Percentiles rank a stretch among this genome's conserved stretches.
These are phyloP conservation scores for Paramyrothecium roridum DNA, from an alignment of 2,329 filamentous ascomycete species.

Conservation along the genomic window DNA sequence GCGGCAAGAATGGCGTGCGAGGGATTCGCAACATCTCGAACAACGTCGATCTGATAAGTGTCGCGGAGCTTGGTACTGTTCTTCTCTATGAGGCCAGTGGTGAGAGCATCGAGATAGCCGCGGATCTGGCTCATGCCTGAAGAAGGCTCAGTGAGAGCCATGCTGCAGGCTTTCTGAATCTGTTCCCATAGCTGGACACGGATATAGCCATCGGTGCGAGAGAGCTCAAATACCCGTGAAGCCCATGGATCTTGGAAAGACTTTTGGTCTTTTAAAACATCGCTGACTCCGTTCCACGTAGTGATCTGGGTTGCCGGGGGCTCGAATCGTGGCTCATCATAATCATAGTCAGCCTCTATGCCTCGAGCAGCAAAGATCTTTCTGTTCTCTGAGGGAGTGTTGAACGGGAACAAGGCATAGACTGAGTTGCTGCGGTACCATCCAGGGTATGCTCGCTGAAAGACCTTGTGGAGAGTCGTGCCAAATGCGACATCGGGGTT, in stretches of 20 bases:
- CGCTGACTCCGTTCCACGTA: too few species aligned
- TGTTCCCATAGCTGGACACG: too few species aligned
- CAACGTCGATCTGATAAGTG: constrained; percentile 36
- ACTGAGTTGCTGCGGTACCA: constrained; percentile 39
- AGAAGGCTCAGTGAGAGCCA: too few species aligned
- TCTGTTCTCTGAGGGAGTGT: constrained; percentile 40
- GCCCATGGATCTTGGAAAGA: too few species aligned
- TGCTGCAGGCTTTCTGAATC: too few species aligned
- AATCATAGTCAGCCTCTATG: constrained; percentile 28
- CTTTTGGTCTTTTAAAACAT: too few species aligned
- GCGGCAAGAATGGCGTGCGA: not conserved
- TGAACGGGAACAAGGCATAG: constrained; percentile 28
- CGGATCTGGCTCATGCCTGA: constrained; percentile 29
- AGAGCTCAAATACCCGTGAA: too few species aligned
- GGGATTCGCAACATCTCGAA: constrained; percentile 56
- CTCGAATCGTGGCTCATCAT: constrained; percentile 2
- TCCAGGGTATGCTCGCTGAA: constrained; percentile 40
- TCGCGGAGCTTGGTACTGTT: constrained; percentile 31
- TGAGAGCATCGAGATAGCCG: constrained; percentile 24
- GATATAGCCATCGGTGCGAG: too few species aligned
- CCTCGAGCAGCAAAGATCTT: constrained; percentile 14
- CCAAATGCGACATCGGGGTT: constrained; percentile 36
- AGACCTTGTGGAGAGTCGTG: constrained; percentile 42
- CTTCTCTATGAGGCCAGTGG: constrained; percentile 35
- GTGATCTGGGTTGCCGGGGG: too few species aligned